Base-by-base conservation (phyloP, 169 alveolate genomes). In the Eimeria sp. region DNA sequence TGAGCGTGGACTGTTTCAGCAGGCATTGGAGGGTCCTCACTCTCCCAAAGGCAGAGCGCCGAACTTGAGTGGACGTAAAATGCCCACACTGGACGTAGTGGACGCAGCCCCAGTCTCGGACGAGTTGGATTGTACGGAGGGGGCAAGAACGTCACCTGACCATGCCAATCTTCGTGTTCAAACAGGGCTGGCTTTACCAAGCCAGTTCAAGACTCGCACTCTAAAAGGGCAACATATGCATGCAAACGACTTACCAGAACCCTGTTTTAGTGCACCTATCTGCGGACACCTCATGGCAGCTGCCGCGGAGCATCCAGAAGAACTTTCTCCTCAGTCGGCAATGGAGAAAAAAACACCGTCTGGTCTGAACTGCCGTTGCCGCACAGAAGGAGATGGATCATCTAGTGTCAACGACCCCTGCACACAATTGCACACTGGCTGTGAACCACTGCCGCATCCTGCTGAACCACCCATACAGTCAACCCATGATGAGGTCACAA, bases 321-420 rank as follows among this genome's bases (percentile, higher is more conserved):
- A 87, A 20, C 94, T 87, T 47, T 87, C 67, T 30, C 94, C 94
- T 34, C 94, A 87, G 94, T 87, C 83, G 49, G 67, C 75, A 25
- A 13, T 87, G 70, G 84, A 65, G 22, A 87, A 87, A 45, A 87
- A 87, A 43, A 49, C 30, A 30, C 94, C 94, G 2, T 22, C 25
- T 25, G 30, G 45, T 9, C 30, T 87, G 43, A 73, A 87, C 30
- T 30, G 58, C 73, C 65, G 9, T 20, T 10, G 58, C 30, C 67
- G 22, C 75, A n/a, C 49, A 14, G 67, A 45, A 13, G 83, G 5
- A 22, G 82, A 25, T 20, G 63, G 63, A 43, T 30, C 63, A 11
- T 40, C 54, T n/a, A 40, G n/a, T 87, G 54, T 5, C 67, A 30
- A 49, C 18, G 78, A 83, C 49, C 65, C 61, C 13, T 16, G n/a